Evolutionary conservation across 371 early-diverging fungal genomes (phyloP), one percentile per base, ranked within the genome.

Genomic region (Mortierella sp.): DNA sequence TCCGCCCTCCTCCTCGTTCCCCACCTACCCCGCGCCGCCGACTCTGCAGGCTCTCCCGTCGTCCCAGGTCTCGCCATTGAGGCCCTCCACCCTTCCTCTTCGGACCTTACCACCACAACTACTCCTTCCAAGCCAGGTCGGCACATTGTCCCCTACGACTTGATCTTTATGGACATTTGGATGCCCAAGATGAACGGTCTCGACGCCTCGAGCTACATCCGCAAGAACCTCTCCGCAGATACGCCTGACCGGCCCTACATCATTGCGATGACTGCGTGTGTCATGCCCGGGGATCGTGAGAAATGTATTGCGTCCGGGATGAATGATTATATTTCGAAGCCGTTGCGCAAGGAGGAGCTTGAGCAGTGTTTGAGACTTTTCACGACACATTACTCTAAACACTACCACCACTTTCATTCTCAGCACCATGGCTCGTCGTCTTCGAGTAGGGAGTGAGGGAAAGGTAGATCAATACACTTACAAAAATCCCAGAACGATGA

Each of bases 181-280:
- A 91, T 91, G 91, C 91, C 91, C 43, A 89, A 89, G 81, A 89
- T 91, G 89, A 91, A 91, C 72, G 91, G 91, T 0, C 67, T 91
- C 14, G 90, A 90, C 69, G 89, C 90, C 0, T 72, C 90, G 3
- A 72, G 73, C n/a, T 89, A 87, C 50, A 91, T 91, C 40, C 89
- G 91, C 21, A 40, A 80, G n/a, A 82, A 88, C 28, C 64, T 87
- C 9, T 70, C 89, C 16, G 81, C 72, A 0, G 64, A 28, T 3
- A 79, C 88, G 11, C 28, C 76, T 0, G 78, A 80, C 11, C 82
- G 83, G 5, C 91, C 91, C 0, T 90, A 90, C 44, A 90, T 91
- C 28, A 89, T 91, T 64, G 90, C 91, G n/a, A 83, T 91, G 87
- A 91, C 91, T 0, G 91, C 91, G 0, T 91, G 91, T 55, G 91